Base-by-base conservation (phyloP, 148 eudicot genomes). In the Talinum fruticosum region DNA sequence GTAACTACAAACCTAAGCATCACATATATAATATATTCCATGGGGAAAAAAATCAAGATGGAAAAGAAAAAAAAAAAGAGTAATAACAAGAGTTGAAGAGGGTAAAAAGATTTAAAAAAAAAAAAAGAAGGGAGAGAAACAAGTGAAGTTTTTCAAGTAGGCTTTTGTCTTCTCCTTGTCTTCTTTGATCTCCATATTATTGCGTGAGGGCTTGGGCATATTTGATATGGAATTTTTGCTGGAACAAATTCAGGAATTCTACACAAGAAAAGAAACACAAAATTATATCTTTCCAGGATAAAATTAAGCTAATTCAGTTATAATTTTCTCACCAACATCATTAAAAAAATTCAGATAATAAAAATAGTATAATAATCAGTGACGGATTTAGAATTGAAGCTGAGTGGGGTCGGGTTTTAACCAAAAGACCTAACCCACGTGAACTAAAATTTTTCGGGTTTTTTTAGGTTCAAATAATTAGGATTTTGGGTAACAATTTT, bases 161-260 rank as follows among this genome's bases (percentile, higher is more conserved):
- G 21, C 66, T 24, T 76, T 26, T 81, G 83, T 75, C 79, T 78
- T 78, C 85, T 85, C 71, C 87, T 86, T 49, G 82, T 79, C 80
- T 84, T 87, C 84, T 88, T 86, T 74, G 94, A 89, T 86, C 97
- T 90, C 97, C 97, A 92, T 69, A 92, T 83, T 62, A 92, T 92
- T 72, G 94, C 92, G 19, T 79, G 82, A 15, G 92, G 92, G 73
- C 79, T 81, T 62, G 97, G 97, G 77, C 97, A 92, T 0, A 92
- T 79, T 80, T 85, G 87, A 64, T 92, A 92, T 47, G 89, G 92
- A 29, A 89, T 89, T 72, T 90, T 92, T 24, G 87, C 86, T n/a
- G 90, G 88, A 45, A 70, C 78, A 30, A 82, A 41, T 44, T 87
- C 83, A 15, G 88, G 90, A 24, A 85, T 35, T 49, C 97, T 92